phyloP scores from a whole-genome alignment of 257 asterid species.

The Solanum lycopersicoides region DNA sequence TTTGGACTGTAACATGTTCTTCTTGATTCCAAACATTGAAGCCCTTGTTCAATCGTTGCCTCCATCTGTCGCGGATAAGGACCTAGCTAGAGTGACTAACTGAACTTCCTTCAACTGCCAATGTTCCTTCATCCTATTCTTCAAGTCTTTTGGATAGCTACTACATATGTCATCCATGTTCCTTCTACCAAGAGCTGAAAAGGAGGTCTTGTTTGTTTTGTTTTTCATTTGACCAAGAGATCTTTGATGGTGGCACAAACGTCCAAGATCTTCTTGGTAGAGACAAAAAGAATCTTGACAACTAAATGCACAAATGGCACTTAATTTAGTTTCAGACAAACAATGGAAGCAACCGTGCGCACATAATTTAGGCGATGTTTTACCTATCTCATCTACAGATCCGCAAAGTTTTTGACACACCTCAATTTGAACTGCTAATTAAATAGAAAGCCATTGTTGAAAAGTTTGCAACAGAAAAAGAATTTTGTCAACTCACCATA shows the following conservation, averaged over 20 bases:
- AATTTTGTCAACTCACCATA: background rate
- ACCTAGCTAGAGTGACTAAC: slow-evolving; percentile 2
- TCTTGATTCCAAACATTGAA: background rate
- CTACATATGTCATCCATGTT: background rate
- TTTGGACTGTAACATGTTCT: background rate
- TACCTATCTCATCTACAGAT: background rate
- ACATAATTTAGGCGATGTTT: background rate
- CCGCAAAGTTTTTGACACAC: background rate
- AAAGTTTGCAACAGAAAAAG: background rate
- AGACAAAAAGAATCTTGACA: background rate
- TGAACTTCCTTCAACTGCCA: slow-evolving; percentile 18
- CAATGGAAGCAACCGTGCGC: background rate
- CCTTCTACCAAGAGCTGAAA: slow-evolving; percentile 17
- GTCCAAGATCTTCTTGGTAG: slow-evolving; percentile 7
- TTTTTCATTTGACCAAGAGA: slow-evolving; percentile 8
- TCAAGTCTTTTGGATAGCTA: slow-evolving; percentile 9
- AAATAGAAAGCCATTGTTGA: background rate
- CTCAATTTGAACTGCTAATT: background rate
- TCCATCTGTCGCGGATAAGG: slow-evolving; percentile 20
- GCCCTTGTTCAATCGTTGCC: slow-evolving; percentile 8
- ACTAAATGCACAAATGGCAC: background rate
- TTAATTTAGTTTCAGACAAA: background rate
- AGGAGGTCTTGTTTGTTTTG: slow-evolving; percentile 11
- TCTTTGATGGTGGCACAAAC: slow-evolving; percentile 16
- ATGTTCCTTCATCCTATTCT: background rate